phyloP scores from a whole-genome alignment of 2,329 filamentous ascomycete genomes.

The Colletotrichum shisoi region DNA sequence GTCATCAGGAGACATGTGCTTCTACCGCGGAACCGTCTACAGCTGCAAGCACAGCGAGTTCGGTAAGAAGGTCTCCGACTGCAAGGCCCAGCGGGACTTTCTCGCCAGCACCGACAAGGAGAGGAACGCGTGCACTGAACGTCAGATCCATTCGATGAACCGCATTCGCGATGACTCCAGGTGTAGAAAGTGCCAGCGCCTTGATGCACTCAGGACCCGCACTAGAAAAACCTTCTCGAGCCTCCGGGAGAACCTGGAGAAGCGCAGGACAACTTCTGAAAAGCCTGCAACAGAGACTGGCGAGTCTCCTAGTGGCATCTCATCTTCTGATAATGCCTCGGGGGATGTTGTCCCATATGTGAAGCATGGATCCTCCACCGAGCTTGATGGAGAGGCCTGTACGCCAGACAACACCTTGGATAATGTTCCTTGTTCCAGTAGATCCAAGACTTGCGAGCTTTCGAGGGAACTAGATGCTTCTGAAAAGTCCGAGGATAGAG shows the following conservation, averaged over 20 bases:
- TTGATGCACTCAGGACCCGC: conserved; percentile 15
- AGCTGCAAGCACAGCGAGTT: conserved; percentile 39
- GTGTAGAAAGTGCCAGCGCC: conserved; percentile 30
- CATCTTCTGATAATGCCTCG: neutral
- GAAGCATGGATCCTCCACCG: neutral
- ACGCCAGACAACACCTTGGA: neutral
- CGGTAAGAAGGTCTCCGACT: conserved; percentile 28
- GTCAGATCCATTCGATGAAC: conserved; percentile 24
- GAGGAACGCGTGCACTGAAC: conserved; percentile 8
- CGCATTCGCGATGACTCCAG: conserved; percentile 5
- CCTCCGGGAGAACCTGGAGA: conserved; percentile 13
- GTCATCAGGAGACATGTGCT: conserved; percentile 39
- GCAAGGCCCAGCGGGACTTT: conserved; percentile 24
- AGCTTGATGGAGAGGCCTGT: no score
- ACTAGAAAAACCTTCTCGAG: conserved; percentile 13
- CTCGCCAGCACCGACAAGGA: conserved; percentile 1
- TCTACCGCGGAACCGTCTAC: conserved; percentile 40
- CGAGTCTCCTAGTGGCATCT: neutral
- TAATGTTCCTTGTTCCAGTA: neutral
- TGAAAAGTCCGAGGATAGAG: neutral
- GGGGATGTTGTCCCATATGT: neutral
- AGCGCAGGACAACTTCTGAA: neutral
- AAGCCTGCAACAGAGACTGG: no score
- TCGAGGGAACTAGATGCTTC: neutral
- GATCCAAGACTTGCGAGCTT: no score